These are phyloP conservation scores for Hypocreales sp. DNA, from an alignment of 2,329 filamentous ascomycete species.

Conservation along the genomic window DNA sequence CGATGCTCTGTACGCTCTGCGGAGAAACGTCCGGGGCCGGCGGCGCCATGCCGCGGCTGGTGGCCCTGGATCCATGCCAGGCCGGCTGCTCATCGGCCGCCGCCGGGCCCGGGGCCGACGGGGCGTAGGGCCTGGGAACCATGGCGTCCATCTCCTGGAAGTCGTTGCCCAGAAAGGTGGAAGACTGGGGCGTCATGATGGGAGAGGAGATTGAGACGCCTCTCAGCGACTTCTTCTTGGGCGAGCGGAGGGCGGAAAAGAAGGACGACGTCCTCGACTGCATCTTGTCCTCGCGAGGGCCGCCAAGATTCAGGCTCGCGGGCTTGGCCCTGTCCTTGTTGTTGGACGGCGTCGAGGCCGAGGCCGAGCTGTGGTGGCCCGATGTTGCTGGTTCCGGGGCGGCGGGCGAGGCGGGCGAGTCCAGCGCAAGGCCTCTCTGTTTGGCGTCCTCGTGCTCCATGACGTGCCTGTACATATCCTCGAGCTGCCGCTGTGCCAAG, in stretches of 20 bases:
- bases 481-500: constrained; percentile 68
- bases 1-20: constrained; percentile 30
- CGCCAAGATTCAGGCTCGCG: constrained; percentile 30
- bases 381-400: too few species aligned
- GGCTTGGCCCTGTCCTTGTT: constrained; percentile 35
- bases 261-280: constrained; percentile 44
- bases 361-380: constrained; percentile 8
- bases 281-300: constrained; percentile 28
- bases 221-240: constrained; percentile 34
- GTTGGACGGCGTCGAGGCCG: constrained; percentile 18
- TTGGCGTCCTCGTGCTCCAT: constrained; percentile 74
- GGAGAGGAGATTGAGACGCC: constrained; percentile 47
- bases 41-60: constrained; percentile 8
- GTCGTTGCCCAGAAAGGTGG: constrained; percentile 39
- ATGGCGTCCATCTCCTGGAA: constrained; percentile 42
- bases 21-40: constrained; percentile 23
- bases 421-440: constrained; percentile 34
- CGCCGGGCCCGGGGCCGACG: constrained; percentile 39
- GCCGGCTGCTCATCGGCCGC: constrained; percentile 27
- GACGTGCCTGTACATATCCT: constrained; percentile 81
- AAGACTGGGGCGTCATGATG: constrained; percentile 48
- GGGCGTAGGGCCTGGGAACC: constrained; percentile 41
- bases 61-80: constrained; percentile 11
- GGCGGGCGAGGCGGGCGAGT: constrained; percentile 20
- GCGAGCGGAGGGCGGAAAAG: constrained; percentile 45